Percentiles rank a stretch among this genome's conserved stretches.
phyloP scores from a whole-genome alignment of 768 basidiomycete species.

The Imleria badia region DNA sequence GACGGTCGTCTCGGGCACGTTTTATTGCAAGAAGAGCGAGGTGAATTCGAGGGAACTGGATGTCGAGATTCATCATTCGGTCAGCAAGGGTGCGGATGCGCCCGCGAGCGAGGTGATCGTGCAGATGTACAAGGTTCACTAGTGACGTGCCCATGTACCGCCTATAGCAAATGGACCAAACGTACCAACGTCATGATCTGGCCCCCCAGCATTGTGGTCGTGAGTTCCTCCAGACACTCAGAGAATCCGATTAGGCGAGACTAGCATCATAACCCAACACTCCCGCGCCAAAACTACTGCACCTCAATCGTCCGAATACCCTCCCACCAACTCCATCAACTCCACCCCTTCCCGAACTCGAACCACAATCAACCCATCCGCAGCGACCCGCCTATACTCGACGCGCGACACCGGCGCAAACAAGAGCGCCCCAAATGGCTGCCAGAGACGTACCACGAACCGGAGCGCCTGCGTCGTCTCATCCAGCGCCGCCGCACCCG shows the following conservation, averaged over 20 bases:
- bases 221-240: too few relatives aligned
- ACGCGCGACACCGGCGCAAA: background rate
- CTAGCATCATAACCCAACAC: too few relatives aligned
- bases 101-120: conserved; percentile 50
- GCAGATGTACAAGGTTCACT: conserved; percentile 80
- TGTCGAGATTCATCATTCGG: conserved; percentile 80
- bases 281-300: background rate
- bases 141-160: background rate
- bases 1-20: conserved; percentile 71
- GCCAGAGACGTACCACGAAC: background rate
- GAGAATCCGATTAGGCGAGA: too few relatives aligned
- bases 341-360: background rate
- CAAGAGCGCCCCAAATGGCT: conserved; percentile 3
- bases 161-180: too few relatives aligned
- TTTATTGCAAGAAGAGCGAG: conserved; percentile 78
- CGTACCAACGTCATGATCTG: too few relatives aligned
- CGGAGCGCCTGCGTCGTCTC: background rate
- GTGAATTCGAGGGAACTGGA: conserved; percentile 86
- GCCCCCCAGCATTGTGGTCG: too few relatives aligned
- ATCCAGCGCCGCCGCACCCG: background rate
- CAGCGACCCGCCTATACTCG: background rate
- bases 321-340: background rate
- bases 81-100: conserved; percentile 41
- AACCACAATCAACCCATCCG: background rate
- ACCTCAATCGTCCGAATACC: background rate